Conservation (phyloP, 2,329 filamentous ascomycete species). For the Aspergillus fructus region DNA sequence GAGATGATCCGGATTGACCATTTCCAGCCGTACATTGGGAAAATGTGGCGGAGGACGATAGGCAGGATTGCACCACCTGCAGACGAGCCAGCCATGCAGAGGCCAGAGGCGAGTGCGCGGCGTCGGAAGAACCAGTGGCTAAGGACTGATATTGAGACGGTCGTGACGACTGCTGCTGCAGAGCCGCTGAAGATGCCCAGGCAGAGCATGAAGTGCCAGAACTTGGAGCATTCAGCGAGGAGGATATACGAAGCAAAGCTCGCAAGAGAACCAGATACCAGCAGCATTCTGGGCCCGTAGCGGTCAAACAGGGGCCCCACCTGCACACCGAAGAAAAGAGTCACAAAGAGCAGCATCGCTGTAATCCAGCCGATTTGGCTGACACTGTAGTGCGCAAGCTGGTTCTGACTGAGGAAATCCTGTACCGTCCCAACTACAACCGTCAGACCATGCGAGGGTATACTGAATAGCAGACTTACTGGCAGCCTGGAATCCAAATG, state of each 20-base stretch:
- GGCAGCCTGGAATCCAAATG: conserved; percentile 49
- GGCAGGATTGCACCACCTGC: conserved; percentile 40
- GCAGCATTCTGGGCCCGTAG: conserved; percentile 46
- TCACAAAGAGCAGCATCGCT: conserved; percentile 47
- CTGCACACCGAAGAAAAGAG: conserved; percentile 48
- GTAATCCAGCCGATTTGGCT: conserved; percentile 53
- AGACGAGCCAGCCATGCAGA: conserved; percentile 42
- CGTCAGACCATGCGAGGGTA: neutral
- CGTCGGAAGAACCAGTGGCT: conserved; percentile 43
- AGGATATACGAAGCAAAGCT: conserved; percentile 46
- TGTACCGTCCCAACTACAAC: conserved; percentile 48
- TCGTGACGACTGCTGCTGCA: conserved; percentile 36
- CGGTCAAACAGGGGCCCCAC: conserved; percentile 51
- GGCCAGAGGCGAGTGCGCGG: conserved; percentile 38
- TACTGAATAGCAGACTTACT: conserved; percentile 12
- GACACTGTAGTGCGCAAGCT: conserved; percentile 43
- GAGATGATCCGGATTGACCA: conserved; percentile 39
- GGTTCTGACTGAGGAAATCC: conserved; percentile 47
- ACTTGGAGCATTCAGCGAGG: conserved; percentile 47
- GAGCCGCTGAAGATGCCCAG: conserved; percentile 36
- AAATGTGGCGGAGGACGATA: conserved; percentile 31
- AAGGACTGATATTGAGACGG: conserved; percentile 37
- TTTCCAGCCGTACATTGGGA: conserved; percentile 35
- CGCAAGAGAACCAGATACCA: conserved; percentile 36
- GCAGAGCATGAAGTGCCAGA: conserved; percentile 51